Conservation (phyloP, 768 basidiomycete species). For the Macrolepiota dolichaula region DNA sequence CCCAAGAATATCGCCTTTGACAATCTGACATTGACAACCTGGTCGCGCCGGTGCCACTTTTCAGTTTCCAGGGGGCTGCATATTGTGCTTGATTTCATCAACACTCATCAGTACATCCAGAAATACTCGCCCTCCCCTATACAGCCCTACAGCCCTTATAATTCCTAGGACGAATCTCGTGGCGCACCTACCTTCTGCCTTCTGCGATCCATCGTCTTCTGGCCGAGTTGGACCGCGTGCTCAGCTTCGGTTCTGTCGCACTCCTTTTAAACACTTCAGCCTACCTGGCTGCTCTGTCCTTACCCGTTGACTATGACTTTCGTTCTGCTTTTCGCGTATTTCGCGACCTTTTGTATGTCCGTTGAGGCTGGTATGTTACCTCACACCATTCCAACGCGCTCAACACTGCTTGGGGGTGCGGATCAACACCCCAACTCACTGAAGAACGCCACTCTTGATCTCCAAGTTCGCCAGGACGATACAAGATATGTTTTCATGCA, state of each 20-base stretch:
- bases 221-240: neutral
- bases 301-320: conserved; percentile 13
- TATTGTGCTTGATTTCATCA: neutral
- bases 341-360: neutral
- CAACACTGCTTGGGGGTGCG: neutral
- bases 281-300: conserved; percentile 13
- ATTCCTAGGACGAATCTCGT: neutral
- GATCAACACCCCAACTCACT: neutral
- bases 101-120: neutral
- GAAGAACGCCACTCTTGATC: conserved; percentile 2
- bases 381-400: neutral
- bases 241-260: conserved; percentile 11
- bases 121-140: conserved; percentile 1
- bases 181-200: neutral
- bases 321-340: neutral
- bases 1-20: neutral
- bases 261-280: conserved; percentile 15
- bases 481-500: conserved; percentile 52
- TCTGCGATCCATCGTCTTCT: neutral
- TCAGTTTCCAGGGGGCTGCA: neutral
- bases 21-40: conserved; percentile 4
- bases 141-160: neutral
- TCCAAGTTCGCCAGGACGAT: conserved; percentile 30
- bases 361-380: conserved; percentile 4
- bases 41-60: neutral